Percentiles rank a stretch among this genome's conserved stretches.
Conservation (phyloP, 331 rosid species). For the Dryas integrifolia region DNA sequence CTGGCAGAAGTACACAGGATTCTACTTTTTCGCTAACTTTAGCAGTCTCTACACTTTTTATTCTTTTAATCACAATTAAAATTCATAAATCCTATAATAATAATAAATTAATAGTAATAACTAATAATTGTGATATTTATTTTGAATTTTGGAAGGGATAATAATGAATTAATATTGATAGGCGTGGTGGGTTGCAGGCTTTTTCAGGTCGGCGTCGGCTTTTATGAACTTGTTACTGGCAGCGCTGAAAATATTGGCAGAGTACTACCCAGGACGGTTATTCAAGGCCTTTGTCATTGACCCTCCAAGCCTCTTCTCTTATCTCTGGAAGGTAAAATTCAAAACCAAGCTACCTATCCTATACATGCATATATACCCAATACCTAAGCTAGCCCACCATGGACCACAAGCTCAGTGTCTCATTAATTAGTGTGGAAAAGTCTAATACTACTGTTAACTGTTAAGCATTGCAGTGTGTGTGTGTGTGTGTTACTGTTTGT, state of each 20-base stretch:
- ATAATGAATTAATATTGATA: background rate
- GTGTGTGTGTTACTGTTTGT: background rate
- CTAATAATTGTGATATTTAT: no score
- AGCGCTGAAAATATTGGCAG: conserved; percentile 77
- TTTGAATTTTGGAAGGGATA: background rate
- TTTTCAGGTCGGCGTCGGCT: conserved; percentile 85
- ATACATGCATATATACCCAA: no score
- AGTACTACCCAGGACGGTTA: conserved; percentile 72
- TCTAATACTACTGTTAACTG: background rate
- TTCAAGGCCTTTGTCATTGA: conserved; percentile 73
- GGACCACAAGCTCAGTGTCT: background rate
- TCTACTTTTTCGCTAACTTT: conserved; percentile 36
- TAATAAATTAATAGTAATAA: background rate
- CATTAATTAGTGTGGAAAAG: background rate
- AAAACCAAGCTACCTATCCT: conserved; percentile 2
- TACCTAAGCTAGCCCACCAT: background rate
- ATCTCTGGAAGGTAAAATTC: conserved; percentile 82
- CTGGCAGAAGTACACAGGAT: conserved; percentile 42
- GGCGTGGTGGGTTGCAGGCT: conserved; percentile 56
- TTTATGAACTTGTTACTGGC: conserved; percentile 71
- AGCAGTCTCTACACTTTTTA: conserved; percentile 12
- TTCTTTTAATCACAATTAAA: background rate
- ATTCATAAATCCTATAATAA: background rate
- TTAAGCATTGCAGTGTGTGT: background rate
- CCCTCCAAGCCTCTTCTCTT: conserved; percentile 82